Evolutionary conservation across 495 filamentous ascomycete species (phyloP).

Genomic region (Trichoderma parareesei): DNA sequence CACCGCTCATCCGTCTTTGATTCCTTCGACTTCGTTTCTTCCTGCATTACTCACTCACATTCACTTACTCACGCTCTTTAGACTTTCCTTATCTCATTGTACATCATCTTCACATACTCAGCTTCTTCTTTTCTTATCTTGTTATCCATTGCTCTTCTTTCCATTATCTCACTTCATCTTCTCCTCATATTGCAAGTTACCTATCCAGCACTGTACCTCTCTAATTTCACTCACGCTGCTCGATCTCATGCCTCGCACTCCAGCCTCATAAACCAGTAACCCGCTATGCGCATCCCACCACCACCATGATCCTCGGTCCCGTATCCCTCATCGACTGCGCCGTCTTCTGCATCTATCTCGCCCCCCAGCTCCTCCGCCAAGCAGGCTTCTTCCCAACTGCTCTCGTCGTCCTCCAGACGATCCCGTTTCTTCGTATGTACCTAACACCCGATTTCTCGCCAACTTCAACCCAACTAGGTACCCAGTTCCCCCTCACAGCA

Average conservation of each 20-base stretch:
- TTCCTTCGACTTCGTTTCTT: background rate
- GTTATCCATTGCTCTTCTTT: background rate
- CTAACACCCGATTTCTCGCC: background rate
- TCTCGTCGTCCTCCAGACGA: conserved; percentile 40
- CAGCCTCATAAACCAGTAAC: background rate
- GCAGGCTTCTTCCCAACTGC: conserved; percentile 45
- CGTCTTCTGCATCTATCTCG: conserved; percentile 52
- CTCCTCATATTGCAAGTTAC: background rate
- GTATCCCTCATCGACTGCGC: conserved; percentile 60
- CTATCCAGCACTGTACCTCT: background rate
- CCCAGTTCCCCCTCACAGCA: no score
- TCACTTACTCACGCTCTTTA: background rate
- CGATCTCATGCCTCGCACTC: background rate
- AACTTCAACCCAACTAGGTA: background rate
- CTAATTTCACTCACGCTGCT: background rate
- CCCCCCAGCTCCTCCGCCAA: conserved; percentile 53
- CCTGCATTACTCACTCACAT: background rate
- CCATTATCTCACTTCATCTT: background rate
- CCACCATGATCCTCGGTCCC: conserved; percentile 47
- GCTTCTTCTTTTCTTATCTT: background rate
- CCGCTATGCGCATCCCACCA: background rate
- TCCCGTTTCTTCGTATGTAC: conserved; percentile 56
- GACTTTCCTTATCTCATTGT: background rate
- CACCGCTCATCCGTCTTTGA: background rate
- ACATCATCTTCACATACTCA: background rate